Evolutionary conservation across 306 rosid genomes (phyloP).

Genomic region (Vigna trinervia): DNA sequence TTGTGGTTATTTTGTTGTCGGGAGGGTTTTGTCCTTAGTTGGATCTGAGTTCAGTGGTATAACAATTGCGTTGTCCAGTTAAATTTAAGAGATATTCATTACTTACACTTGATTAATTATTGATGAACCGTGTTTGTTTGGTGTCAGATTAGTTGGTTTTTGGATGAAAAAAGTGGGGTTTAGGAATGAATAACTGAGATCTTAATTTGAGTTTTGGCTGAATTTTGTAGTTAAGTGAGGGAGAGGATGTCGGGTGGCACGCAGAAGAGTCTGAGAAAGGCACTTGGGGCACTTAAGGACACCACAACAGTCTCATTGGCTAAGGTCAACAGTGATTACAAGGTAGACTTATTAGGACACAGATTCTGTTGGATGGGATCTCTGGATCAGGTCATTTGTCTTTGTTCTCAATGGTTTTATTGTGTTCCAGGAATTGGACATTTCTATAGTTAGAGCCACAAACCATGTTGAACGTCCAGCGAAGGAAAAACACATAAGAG

Average conservation of each 20-base stretch:
- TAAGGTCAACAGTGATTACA: slow-evolving; percentile 98
- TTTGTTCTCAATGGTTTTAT: slow-evolving; percentile 36
- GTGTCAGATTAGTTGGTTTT: slow-evolving; percentile 42
- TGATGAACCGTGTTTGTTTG: slow-evolving; percentile 23
- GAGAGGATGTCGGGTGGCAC: slow-evolving; percentile 84
- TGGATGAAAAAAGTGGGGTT: slow-evolving; percentile 16
- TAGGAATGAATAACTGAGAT: slow-evolving; percentile 32
- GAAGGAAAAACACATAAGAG: slow-evolving; percentile 88
- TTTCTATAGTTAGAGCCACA: slow-evolving; percentile 91
- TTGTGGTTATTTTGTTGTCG: slow-evolving; percentile 16
- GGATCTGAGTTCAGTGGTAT: slow-evolving; percentile 55
- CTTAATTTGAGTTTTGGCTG: slow-evolving; percentile 44
- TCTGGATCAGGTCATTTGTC: slow-evolving; percentile 20
- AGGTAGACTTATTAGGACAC: slow-evolving; percentile 56
- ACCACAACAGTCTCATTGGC: slow-evolving; percentile 98
- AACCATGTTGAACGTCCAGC: slow-evolving; percentile 97
- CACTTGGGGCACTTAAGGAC: slow-evolving; percentile 96
- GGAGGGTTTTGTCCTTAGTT: slow-evolving; percentile 41
- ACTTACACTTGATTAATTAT: slow-evolving; percentile 3
- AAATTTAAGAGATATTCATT: slow-evolving; percentile 18
- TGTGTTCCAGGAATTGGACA: slow-evolving; percentile 86
- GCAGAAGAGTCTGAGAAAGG: slow-evolving; percentile 91
- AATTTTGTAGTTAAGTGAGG: slow-evolving; percentile 55
- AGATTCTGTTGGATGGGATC: slow-evolving; percentile 25
- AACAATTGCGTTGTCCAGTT: slow-evolving; percentile 26